Base-by-base conservation (phyloP, 441 rosid genomes). In the Populus tomentosa region DNA sequence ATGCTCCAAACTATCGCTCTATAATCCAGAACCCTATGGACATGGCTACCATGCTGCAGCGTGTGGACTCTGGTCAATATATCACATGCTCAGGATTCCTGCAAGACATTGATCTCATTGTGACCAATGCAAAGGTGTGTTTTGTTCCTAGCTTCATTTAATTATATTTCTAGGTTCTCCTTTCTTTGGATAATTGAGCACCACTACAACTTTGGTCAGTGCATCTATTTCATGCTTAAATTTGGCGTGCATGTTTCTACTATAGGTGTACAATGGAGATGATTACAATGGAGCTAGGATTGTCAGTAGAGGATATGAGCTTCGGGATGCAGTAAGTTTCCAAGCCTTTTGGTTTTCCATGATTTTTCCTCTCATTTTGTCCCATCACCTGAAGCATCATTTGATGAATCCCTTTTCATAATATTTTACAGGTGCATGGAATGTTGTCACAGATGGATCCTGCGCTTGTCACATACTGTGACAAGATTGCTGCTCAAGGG, bases 361-460 rank as follows among this genome's bases (percentile, higher is more conserved):
- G 32, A 30, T 38, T 9, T 38, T 38, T 70, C 65, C 13, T 33
- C 50, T 33, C 69, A 36, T 36, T n/a, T 26, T 33, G 36, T 33
- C 36, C 36, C 6, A 33, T 18, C 70, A 36, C 20, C 69, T 66
- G 4, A 13, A 26, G 61, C 46, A 74, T 75, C 28, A 69, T 38
- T 33, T 26, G 1, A 6, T 42, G 50, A 66, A 8, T 7, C 20
- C 23, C 33, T 67, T 75, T 38, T 46, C 65, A 66, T 75, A 62
- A 63, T 20, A 70, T 73, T 70, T 69, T 79, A 73, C 86, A 97
- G 99, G 99, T 97, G 76, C 92, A 92, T 70, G 98, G 98, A 80
- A 94, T 97, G 99, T 82, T 97, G 73, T 89, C 99, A 26, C 98
- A 97, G 84, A 94, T 97, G 98, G 99, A 97, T 79, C 97, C 98